A percentile compares a stretch with the other conserved stretches of the same genome.
phyloP scores from a whole-genome alignment of 176 grass and related monocot genomes.

The Phragmites australis region DNA sequence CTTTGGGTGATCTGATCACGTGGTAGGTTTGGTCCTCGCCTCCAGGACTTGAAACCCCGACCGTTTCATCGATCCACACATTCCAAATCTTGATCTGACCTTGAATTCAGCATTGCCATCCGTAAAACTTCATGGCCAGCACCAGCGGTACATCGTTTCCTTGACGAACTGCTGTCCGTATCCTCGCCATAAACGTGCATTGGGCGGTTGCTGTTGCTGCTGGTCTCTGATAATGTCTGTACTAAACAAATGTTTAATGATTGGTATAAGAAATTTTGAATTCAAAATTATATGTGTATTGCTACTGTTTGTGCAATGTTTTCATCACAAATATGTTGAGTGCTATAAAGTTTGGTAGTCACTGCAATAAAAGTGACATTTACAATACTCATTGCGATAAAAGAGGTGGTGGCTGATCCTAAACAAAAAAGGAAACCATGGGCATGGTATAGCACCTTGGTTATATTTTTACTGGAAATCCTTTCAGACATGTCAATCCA shows the following conservation, averaged over 20 bases:
- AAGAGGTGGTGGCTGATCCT: no score
- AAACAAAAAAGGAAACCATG: background rate
- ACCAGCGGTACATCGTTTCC: background rate
- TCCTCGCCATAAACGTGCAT: background rate
- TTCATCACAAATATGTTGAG: no score
- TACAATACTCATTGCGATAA: no score
- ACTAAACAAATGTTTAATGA: no score
- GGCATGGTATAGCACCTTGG: background rate
- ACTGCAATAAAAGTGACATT: no score
- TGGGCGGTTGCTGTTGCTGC: background rate
- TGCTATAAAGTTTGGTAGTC: no score
- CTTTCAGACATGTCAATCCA: background rate
- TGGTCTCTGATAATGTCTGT: no score
- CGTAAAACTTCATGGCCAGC: no score
- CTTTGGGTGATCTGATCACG: no score
- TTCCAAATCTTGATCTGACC: conserved; percentile 8
- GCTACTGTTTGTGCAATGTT: no score
- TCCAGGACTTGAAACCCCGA: background rate
- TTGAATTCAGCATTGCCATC: conserved; percentile 18
- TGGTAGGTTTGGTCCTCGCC: background rate
- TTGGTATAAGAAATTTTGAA: no score
- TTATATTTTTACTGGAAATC: background rate
- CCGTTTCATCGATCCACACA: background rate
- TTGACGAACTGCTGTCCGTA: background rate
- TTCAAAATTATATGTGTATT: no score